Conservation (phyloP, 352 stramenopile species). For the Phytophthora capsici region DNA sequence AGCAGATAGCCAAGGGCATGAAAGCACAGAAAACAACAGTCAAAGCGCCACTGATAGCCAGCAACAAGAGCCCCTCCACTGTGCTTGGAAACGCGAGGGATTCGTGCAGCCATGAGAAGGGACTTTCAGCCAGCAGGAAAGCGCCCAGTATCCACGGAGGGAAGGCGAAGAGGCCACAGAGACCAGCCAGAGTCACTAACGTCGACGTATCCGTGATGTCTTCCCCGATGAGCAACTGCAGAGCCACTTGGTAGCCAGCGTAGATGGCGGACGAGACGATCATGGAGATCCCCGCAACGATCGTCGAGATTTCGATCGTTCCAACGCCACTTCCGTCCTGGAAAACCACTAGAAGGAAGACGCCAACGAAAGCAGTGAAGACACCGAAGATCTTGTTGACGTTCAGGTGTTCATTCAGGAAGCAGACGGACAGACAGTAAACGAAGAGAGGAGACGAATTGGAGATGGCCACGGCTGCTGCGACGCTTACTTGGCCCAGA, state of each 20-base stretch:
- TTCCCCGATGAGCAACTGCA: slow-evolving; percentile 45
- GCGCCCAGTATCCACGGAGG: slow-evolving; percentile 56
- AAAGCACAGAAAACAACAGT: slow-evolving; percentile 59
- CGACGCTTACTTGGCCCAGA: slow-evolving; percentile 53
- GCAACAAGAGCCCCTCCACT: slow-evolving; percentile 39
- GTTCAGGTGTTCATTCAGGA: slow-evolving; percentile 52
- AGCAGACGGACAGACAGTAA: slow-evolving; percentile 73
- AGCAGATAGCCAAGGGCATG: slow-evolving; percentile 56
- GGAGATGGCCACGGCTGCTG: slow-evolving; percentile 58
- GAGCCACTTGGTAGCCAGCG: slow-evolving; percentile 55
- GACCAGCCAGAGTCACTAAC: slow-evolving; percentile 52
- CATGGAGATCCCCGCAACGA: slow-evolving; percentile 51
- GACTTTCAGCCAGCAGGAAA: slow-evolving; percentile 45
- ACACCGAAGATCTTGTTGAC: slow-evolving; percentile 55
- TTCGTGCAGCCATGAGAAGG: slow-evolving; percentile 52
- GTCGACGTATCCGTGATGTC: slow-evolving; percentile 59
- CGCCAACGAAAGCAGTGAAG: slow-evolving; percentile 48
- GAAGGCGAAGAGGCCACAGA: slow-evolving; percentile 55
- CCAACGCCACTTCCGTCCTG: slow-evolving; percentile 44
- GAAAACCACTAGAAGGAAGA: slow-evolving; percentile 61
- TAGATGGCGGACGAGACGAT: slow-evolving; percentile 60
- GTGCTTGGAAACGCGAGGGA: slow-evolving; percentile 49
- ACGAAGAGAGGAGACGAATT: slow-evolving; percentile 71
- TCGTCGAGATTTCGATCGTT: slow-evolving; percentile 40
- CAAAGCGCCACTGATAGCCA: slow-evolving; percentile 43